Percentiles rank a stretch among this genome's conserved stretches.
Conservation (phyloP, 768 basidiomycete species). For the Suillus brevipes region DNA sequence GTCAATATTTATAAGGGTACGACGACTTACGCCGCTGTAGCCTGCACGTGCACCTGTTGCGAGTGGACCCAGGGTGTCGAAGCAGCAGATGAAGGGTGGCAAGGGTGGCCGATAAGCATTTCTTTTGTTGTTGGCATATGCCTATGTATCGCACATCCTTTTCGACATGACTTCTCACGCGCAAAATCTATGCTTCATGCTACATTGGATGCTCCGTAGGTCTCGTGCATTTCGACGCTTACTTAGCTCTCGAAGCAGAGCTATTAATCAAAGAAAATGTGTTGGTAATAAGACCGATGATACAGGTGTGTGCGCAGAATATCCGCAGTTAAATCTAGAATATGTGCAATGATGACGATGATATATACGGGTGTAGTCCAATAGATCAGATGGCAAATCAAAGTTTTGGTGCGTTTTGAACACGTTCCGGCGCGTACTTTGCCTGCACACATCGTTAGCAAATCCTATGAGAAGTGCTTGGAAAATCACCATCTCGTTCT, state of each 20-base stretch:
- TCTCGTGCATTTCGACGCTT: background rate
- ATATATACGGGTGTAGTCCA: slow-evolving; percentile 15
- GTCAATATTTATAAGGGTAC: background rate
- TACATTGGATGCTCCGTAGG: background rate
- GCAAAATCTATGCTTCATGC: slow-evolving; percentile 14
- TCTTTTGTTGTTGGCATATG: slow-evolving; percentile 8
- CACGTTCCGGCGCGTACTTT: slow-evolving; percentile 53
- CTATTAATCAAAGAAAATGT: background rate
- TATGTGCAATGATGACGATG: slow-evolving; percentile 11
- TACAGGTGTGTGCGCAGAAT: slow-evolving; percentile 17
- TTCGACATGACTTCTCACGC: slow-evolving; percentile 19
- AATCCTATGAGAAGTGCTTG: background rate
- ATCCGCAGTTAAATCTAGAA: slow-evolving; percentile 12
- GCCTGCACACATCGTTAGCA: slow-evolving; percentile 39
- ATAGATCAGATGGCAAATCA: slow-evolving; percentile 10
- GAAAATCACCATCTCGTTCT: slow-evolving; percentile 84
- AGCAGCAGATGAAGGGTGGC: slow-evolving; percentile 95
- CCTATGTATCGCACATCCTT: slow-evolving; percentile 28
- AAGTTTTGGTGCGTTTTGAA: slow-evolving; percentile 18
- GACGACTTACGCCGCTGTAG: slow-evolving; percentile 35
- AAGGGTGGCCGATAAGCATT: slow-evolving; percentile 66
- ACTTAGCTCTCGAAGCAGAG: background rate
- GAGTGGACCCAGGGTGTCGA: slow-evolving; percentile 82
- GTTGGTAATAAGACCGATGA: slow-evolving; percentile 7
- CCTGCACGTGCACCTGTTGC: slow-evolving; percentile 55